A percentile compares a stretch with the other conserved stretches of the same genome.
Conservation (phyloP, 2,329 filamentous ascomycete species). For the Phaeomoniella chlamydospora region DNA sequence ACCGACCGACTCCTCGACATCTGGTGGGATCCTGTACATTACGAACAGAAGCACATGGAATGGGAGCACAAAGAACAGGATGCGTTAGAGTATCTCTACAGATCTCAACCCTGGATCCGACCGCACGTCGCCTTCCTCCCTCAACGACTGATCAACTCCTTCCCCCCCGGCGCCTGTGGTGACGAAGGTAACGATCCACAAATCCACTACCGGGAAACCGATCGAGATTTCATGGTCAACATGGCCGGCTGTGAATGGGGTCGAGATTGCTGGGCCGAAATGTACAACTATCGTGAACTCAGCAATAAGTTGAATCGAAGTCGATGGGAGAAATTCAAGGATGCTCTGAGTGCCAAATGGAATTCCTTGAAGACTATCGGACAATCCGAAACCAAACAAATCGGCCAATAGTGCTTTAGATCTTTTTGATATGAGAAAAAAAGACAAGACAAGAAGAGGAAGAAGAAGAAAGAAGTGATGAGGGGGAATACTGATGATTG, state of each 20-base stretch:
- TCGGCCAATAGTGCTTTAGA: too few relatives aligned
- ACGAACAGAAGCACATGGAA: conserved; percentile 97
- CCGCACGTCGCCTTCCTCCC: conserved; percentile 78
- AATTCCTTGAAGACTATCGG: neutral
- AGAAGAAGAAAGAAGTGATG: conserved; percentile 6
- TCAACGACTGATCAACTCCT: conserved; percentile 87
- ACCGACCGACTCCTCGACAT: conserved; percentile 83
- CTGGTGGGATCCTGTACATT: conserved; percentile 97
- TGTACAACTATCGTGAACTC: conserved; percentile 86
- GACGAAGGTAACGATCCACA: conserved; percentile 52
- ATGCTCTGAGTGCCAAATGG: conserved; percentile 10
- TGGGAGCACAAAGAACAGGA: conserved; percentile 99
- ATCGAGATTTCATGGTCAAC: conserved; percentile 88
- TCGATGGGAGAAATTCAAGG: conserved; percentile 53
- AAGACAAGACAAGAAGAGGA: conserved; percentile 2
- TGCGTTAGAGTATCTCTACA: conserved; percentile 82
- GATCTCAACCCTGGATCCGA: conserved; percentile 81
- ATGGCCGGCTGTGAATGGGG: conserved; percentile 98
- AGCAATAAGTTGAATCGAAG: conserved; percentile 81
- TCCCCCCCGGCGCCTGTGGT: conserved; percentile 77
- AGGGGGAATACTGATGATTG: neutral
- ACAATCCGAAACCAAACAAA: neutral
- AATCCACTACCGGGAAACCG: conserved; percentile 74
- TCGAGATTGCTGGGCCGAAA: conserved; percentile 93
- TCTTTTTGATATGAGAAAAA: too few relatives aligned